These are phyloP conservation scores for Rutidosis leptorrhynchoides DNA, from an alignment of 129 eudicot species.

Conservation along the genomic window DNA sequence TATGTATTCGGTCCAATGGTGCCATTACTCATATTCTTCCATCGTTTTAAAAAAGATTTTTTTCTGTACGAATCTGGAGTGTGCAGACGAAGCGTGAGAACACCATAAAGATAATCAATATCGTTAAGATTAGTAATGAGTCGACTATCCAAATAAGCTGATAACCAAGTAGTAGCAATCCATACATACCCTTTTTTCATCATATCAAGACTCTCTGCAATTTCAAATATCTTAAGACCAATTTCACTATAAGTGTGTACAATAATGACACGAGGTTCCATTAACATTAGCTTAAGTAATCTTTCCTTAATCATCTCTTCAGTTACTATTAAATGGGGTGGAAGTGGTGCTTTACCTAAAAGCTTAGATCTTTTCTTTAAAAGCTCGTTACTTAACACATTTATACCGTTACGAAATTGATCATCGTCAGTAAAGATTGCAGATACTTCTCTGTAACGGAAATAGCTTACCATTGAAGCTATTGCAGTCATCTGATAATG, in stretches of 20 bases:
- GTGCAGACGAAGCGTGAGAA: not conserved
- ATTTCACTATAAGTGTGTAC: not conserved
- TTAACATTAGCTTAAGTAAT: not conserved
- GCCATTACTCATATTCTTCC: not conserved
- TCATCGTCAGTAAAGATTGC: constrained; percentile 7
- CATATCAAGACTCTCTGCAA: not conserved
- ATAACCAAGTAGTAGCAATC: constrained; percentile 4
- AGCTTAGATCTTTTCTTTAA: not conserved
- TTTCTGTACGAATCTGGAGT: not conserved
- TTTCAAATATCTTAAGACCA: not conserved
- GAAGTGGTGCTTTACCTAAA: not conserved
- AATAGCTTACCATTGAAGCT: not conserved
- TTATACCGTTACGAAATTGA: not conserved
- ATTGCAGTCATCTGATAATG: not conserved
- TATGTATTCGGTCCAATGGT: not conserved
- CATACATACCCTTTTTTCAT: not conserved
- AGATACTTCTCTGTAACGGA: not conserved
- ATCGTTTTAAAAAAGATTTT: not conserved
- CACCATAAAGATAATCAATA: not conserved
- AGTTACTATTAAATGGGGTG: not conserved
- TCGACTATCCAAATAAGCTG: not conserved
- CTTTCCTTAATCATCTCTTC: not conserved
- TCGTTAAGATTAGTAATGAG: not conserved
- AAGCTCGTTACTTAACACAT: not conserved
- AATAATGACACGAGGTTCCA: not conserved